phyloP scores from a whole-genome alignment of 495 filamentous ascomycete species.

The Trichoderma reesei region DNA sequence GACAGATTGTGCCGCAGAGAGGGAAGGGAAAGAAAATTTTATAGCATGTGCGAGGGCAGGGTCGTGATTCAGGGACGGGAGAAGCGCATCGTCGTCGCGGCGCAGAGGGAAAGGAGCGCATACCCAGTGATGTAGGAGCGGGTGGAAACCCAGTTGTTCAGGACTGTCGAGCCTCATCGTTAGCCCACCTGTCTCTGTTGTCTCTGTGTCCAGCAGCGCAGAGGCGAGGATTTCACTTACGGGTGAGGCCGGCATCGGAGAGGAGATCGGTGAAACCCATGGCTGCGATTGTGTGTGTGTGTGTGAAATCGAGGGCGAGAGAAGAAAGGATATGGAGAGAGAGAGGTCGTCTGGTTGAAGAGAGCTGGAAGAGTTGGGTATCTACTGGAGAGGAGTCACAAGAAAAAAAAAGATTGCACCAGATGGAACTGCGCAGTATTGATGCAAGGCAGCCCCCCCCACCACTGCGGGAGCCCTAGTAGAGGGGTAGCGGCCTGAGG shows the following conservation, averaged over 20 bases:
- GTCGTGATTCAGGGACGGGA: not conserved
- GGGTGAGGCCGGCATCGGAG: slow-evolving; percentile 73
- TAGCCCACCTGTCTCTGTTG: slow-evolving; percentile 12
- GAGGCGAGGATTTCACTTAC: slow-evolving; percentile 42
- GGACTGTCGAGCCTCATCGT: slow-evolving; percentile 50
- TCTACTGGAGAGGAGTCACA: slow-evolving; percentile 2
- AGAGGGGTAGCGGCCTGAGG: not conserved
- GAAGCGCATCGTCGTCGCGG: not conserved
- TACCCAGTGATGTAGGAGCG: slow-evolving; percentile 94
- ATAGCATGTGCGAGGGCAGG: slow-evolving; percentile 22
- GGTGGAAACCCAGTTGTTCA: slow-evolving; percentile 83
- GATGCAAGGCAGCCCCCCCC: too few species aligned
- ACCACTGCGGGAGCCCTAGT: slow-evolving; percentile 5
- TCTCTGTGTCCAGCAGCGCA: not conserved
- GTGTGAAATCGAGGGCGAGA: not conserved
- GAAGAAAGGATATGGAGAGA: too few species aligned
- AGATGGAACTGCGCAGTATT: not conserved
- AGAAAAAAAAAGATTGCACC: slow-evolving; percentile 1
- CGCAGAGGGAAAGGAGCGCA: slow-evolving; percentile 14
- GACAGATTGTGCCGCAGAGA: not conserved
- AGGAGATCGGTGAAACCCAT: slow-evolving; percentile 97
- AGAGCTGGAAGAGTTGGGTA: not conserved
- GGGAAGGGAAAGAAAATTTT: slow-evolving; percentile 12
- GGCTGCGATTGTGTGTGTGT: slow-evolving; percentile 7
- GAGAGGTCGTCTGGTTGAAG: not conserved